A percentile compares a stretch with the other conserved stretches of the same genome.
These are phyloP conservation scores for Cladophialophora bantiana DNA, from an alignment of 2,329 filamentous ascomycete genomes.

Conservation along the genomic window DNA sequence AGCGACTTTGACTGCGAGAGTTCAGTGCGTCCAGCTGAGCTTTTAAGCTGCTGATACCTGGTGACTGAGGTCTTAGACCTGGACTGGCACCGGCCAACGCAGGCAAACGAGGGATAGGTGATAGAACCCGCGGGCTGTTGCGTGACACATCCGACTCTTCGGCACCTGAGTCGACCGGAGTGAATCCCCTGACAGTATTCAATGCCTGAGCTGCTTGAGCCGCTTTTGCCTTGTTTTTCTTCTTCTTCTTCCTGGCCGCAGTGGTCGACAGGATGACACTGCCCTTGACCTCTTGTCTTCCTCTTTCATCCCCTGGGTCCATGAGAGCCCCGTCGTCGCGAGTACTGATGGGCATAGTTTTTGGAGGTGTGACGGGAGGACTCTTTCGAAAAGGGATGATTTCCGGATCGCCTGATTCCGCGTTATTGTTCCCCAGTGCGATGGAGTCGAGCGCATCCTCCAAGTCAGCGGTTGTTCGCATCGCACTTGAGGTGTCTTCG, in stretches of 20 bases:
- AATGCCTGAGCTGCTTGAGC: conserved; percentile 42
- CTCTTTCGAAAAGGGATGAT: conserved; percentile 39
- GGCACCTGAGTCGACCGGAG: conserved; percentile 52
- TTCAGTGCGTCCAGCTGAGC: conserved; percentile 80
- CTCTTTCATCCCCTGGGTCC: conserved; percentile 28
- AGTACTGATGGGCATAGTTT: conserved; percentile 20
- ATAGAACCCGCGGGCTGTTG: conserved; percentile 45
- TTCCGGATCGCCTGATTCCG: conserved; percentile 36
- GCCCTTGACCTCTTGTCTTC: conserved; percentile 39
- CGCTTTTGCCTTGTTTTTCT: conserved; percentile 48
- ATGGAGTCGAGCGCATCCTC: conserved; percentile 29
- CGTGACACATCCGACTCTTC: conserved; percentile 55
- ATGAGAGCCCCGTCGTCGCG: conserved; percentile 5
- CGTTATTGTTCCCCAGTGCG: conserved; percentile 23
- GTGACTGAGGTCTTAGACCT: conserved; percentile 60
- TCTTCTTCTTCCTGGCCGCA: conserved; percentile 49
- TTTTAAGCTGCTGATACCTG: conserved; percentile 83
- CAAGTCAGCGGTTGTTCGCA: conserved; percentile 15
- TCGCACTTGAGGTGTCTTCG: conserved; percentile 8
- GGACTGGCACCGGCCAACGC: conserved; percentile 50
- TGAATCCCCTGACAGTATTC: conserved; percentile 54
- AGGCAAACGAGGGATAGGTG: conserved; percentile 42
- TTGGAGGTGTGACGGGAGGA: conserved; percentile 34
- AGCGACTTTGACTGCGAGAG: conserved; percentile 65
- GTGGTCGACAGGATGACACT: conserved; percentile 44